Percentiles rank a stretch among this genome's conserved stretches.
These are phyloP conservation scores for Ophiosphaerella korrae DNA, from an alignment of 2,329 filamentous ascomycete genomes.

Conservation along the genomic window DNA sequence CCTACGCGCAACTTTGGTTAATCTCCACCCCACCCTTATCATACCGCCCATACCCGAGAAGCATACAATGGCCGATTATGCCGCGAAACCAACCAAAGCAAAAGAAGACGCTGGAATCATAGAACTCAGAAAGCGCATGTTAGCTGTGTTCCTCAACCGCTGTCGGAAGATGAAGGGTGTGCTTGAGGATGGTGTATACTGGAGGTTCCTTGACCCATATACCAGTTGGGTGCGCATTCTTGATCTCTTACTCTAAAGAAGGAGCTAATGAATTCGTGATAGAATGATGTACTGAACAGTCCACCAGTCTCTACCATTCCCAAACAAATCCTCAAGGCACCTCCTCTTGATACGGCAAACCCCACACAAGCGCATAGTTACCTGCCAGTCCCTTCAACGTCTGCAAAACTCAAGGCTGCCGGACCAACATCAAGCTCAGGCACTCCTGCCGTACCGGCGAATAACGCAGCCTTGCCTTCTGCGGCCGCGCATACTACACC, in stretches of 20 bases:
- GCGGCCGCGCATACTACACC: conserved; percentile 62
- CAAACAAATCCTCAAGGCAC: conserved; percentile 91
- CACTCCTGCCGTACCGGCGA: conserved; percentile 61
- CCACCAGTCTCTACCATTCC: conserved; percentile 89
- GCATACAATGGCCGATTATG: conserved; percentile 98
- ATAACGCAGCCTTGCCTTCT: conserved; percentile 56
- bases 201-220: conserved; percentile 96
- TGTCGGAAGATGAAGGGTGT: conserved; percentile 93
- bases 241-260: too few species aligned
- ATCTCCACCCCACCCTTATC: conserved; percentile 91
- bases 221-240: conserved; percentile 82
- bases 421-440: conserved; percentile 54
- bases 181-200: conserved; percentile 91
- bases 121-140: conserved; percentile 93
- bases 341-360: conserved; percentile 94
- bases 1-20: conserved; percentile 83
- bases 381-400: conserved; percentile 82
- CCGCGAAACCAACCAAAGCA: conserved; percentile 94
- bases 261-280: conserved; percentile 9
- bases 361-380: conserved; percentile 84
- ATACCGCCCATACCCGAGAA: conserved; percentile 98
- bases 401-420: conserved; percentile 77
- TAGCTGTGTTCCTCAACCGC: conserved; percentile 91
- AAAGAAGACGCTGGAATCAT: conserved; percentile 98
- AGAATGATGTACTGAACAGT: conserved; percentile 95